Base-by-base conservation (phyloP, 2,329 filamentous ascomycete species). In the Mycosphaerella arachidis region DNA sequence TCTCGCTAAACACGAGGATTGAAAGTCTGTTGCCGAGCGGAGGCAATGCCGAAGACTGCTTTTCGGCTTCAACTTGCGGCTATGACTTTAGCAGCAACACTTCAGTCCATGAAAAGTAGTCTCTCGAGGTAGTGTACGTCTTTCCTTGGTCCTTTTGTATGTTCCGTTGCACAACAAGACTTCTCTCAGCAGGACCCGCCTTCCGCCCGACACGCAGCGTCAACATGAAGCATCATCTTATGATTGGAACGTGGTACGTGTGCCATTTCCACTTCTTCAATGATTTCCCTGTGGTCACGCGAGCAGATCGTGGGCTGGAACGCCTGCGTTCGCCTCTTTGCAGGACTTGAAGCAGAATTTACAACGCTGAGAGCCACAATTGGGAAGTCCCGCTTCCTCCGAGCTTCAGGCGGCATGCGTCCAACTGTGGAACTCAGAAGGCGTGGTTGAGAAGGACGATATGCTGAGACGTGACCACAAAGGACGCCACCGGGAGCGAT, bases 151-250 rank as follows among this genome's bases (percentile, higher is more conserved):
- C 50, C 12, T 20, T 35, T 53, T 45, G 13, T 45, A 52, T 57
- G 48, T 33, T 57, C 35, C 48, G 40, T 40, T 24, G 16, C 10
- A 45, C 12, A 5, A 3, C 30, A 20, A 52, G 50, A 52, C 10
- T 57, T 20, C 40, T 35, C n/a, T 30, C 35, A 45, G 18, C 35
- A 57, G 18, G 31, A 30, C 30, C 48, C 48, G 31, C 33, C 18
- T 56, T 60, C 58, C 52, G 58, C 46, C 56, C 50, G n/a, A 59
- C 60, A 18, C 52, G 55, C 35, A 35, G 33, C 20, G 53, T 52
- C 56, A 82, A 74, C 62, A 93, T 93, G 88, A 86, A 90, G 72
- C 91, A 96, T 75, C 90, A 95, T 78, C 81, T 96, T 73, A 94
- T 96, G 89, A 86, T 93, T 71, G 91, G 91, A 64, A 96, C 91